Evolutionary conservation across 768 basidiomycete genomes (phyloP).

Genomic region (Termitomyces sp.): DNA sequence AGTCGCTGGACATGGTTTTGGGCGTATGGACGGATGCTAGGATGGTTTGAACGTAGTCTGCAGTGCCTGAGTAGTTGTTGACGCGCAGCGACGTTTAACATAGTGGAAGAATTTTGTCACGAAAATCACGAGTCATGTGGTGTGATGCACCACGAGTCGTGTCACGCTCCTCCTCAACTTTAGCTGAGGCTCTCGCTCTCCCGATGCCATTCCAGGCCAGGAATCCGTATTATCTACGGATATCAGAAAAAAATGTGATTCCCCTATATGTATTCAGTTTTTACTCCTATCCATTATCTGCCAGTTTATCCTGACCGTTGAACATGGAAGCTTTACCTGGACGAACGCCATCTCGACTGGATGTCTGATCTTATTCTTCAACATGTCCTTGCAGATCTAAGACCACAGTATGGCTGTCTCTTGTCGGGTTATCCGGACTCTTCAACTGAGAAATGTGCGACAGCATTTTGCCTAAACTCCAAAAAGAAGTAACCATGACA

Average conservation of each 20-base stretch:
- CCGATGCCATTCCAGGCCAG: slow-evolving; percentile 72
- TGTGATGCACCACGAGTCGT: slow-evolving; percentile 3
- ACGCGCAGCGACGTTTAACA: slow-evolving; percentile 9
- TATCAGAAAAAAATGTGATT: slow-evolving; percentile 68
- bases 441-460: slow-evolving; percentile 23
- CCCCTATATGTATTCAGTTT: slow-evolving; percentile 57
- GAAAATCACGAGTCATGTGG: slow-evolving; percentile 11
- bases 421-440: background rate
- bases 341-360: slow-evolving; percentile 86
- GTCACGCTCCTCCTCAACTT: slow-evolving; percentile 2
- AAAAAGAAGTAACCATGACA: slow-evolving; percentile 49
- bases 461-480: slow-evolving; percentile 69
- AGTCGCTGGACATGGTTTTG: background rate
- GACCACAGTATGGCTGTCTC: slow-evolving; percentile 49
- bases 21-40: slow-evolving; percentile 4
- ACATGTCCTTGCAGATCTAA: slow-evolving; percentile 74
- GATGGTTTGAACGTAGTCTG: background rate
- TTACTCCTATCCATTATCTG: slow-evolving; percentile 24
- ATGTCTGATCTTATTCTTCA: slow-evolving; percentile 84
- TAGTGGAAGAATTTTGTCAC: slow-evolving; percentile 8
- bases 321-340: slow-evolving; percentile 51
- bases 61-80: slow-evolving; percentile 5
- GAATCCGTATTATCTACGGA: slow-evolving; percentile 81
- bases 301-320: background rate
- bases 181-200: background rate